Evolutionary conservation across 1,284 basidiomycete species (phyloP), one percentile per base, ranked within the genome.

Genomic region (Marasmius tenuissimus): DNA sequence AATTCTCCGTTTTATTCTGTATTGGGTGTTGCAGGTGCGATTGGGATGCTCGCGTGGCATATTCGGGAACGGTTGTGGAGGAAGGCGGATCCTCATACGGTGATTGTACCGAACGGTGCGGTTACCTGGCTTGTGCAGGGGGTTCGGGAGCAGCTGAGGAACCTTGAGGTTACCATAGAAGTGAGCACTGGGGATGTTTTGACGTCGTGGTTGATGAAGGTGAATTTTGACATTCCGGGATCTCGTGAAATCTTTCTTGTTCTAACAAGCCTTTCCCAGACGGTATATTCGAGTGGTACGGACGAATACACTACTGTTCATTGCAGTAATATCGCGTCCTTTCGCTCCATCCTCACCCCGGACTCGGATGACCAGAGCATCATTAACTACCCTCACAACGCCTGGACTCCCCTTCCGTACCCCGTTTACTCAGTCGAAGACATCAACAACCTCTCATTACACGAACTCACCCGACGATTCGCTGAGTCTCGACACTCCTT

Each of bases 321-420:
- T 59, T 74, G 73, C 57, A 66, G 66, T 33, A 78, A 74, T 57
- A 61, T 79, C 48, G 75, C 73, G 8, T 74, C 73, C 35, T 73
- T 77, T 63, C 73, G 77, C 38, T 40, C 62, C 22, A 45, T 75
- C 22, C 65, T 75, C 12, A 60, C 66, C 18, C 62, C 66, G 27
- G 63, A 66, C 18, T 53, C 65, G n/a, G 61, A 70, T 16, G 63
- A 66, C 20, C 55, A 65, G n/a, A 61, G 70, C n/a, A 57, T 69
- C 11, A 54, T 64, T 33, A 16, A 27, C 20, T 78, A 77, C 63
- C 71, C 71, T 0, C 77, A 79, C 67, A 80, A 79, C 56, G 72
- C 74, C 1, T 77, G 75, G 61, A 59, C 74, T 4, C 77, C 77
- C 0, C 68, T 77, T 48, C 75, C 77, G 2, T 78, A 77, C 47